Conservation (phyloP, 2,329 filamentous ascomycete genomes). For the Claviceps lovelessii region DNA sequence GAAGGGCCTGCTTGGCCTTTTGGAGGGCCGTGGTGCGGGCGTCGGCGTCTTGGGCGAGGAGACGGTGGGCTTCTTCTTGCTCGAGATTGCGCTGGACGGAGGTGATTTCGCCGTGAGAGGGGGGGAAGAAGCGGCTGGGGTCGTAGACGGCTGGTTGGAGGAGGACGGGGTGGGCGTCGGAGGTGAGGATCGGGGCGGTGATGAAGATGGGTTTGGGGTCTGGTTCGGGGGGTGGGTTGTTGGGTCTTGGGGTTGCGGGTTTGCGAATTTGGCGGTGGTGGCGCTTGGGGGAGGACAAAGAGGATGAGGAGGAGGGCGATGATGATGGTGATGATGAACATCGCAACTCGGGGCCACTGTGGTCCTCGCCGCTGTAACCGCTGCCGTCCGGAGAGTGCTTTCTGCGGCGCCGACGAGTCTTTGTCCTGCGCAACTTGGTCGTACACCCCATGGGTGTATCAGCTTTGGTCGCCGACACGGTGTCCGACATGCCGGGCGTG, state of each 20-base stretch:
- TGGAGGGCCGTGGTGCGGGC: constrained; percentile 40
- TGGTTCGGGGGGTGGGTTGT: constrained; percentile 13
- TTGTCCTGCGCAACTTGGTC: constrained; percentile 34
- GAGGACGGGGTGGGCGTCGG: constrained; percentile 36
- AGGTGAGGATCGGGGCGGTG: constrained; percentile 34
- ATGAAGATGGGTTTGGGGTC: constrained; percentile 28
- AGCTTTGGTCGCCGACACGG: constrained; percentile 11
- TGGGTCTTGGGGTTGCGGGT: constrained; percentile 12
- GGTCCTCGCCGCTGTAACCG: constrained; percentile 15
- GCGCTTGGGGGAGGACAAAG: constrained; percentile 7
- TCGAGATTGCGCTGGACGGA: constrained; percentile 44
- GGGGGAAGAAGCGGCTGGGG: constrained; percentile 17
- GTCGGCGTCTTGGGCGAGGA: constrained; percentile 42
- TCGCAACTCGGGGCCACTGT: constrained; percentile 9
- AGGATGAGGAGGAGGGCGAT: not conserved
- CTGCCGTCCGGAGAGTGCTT: constrained; percentile 18
- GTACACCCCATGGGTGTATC: constrained; percentile 25
- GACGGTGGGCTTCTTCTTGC: constrained; percentile 40
- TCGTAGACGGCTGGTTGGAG: constrained; percentile 45
- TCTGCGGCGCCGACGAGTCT: constrained; percentile 22
- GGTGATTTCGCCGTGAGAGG: constrained; percentile 32
- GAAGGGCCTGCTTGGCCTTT: constrained; percentile 45
- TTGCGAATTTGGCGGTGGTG: constrained; percentile 9
- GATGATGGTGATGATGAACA: not conserved
- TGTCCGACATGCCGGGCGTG: constrained; percentile 17